Conservation (phyloP, 2,329 filamentous ascomycete species). For the Rachicladosporium sp. region DNA sequence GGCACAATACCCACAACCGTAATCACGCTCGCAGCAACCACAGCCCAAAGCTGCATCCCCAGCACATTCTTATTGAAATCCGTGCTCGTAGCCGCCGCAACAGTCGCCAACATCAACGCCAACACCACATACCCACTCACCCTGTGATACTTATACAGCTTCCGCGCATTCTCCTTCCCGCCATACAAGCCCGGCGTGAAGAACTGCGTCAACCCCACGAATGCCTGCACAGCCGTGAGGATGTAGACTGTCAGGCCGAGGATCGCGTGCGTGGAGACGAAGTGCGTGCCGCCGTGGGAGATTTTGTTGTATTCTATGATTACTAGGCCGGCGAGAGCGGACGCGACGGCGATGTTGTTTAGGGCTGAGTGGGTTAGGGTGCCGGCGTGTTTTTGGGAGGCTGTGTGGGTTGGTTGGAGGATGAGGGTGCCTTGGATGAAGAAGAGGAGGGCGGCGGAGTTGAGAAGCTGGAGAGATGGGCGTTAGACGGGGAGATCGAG, state of each 20-base stretch:
- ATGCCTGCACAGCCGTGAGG: constrained; percentile 57
- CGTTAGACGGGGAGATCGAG: background rate
- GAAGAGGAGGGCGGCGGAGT: constrained; percentile 53
- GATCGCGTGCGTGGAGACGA: constrained; percentile 69
- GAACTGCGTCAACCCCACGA: constrained; percentile 75
- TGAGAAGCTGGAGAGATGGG: constrained; percentile 20
- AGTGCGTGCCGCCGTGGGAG: constrained; percentile 53
- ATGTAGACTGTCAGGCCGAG: constrained; percentile 68
- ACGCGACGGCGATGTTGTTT: constrained; percentile 51
- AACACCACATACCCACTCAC: constrained; percentile 62
- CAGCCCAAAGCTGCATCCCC: constrained; percentile 63
- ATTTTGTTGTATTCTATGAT: constrained; percentile 80
- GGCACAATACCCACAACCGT: constrained; percentile 61
- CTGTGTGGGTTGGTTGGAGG: constrained; percentile 74
- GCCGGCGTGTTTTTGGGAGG: constrained; percentile 56
- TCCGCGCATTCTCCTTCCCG: constrained; percentile 65
- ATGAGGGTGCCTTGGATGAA: constrained; percentile 70
- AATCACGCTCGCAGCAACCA: constrained; percentile 53
- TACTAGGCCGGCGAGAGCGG: constrained; percentile 52
- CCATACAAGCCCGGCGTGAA: constrained; percentile 64
- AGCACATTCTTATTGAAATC: constrained; percentile 57
- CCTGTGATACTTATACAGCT: constrained; percentile 83
- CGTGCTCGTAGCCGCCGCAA: constrained; percentile 64
- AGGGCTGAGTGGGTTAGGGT: constrained; percentile 56
- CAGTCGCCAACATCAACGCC: constrained; percentile 58